These are phyloP conservation scores for Sclerotinia nivalis DNA, from an alignment of 2,329 filamentous ascomycete genomes.

Conservation along the genomic window DNA sequence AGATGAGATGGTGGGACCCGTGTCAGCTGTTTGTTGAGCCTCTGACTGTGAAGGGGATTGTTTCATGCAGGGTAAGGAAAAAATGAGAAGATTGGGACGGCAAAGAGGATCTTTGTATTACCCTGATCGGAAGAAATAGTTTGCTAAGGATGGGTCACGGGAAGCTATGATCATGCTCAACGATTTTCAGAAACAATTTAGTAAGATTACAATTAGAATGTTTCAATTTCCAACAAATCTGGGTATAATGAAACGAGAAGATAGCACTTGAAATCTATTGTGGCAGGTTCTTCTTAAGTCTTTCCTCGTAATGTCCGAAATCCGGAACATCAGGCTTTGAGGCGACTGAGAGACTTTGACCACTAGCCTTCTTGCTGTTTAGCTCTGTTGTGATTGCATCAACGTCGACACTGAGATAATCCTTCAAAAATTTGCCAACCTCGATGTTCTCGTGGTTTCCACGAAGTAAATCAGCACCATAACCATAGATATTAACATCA, in stretches of 20 bases:
- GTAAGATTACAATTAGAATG: not conserved
- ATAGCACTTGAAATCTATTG: conserved; percentile 12
- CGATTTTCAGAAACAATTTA: not conserved
- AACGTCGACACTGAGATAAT: conserved; percentile 80
- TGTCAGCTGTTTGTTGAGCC: conserved; percentile 14
- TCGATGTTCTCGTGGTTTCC: conserved; percentile 97
- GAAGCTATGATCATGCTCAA: conserved; percentile 3
- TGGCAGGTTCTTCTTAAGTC: conserved; percentile 23
- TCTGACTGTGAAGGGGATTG: conserved; percentile 17
- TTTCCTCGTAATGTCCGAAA: conserved; percentile 20
- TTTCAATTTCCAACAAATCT: conserved; percentile 9
- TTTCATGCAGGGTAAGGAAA: conserved; percentile 14
- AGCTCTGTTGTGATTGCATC: conserved; percentile 71
- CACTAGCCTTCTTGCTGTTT: conserved; percentile 11
- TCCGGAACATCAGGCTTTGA: conserved; percentile 4
- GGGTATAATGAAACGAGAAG: conserved; percentile 9
- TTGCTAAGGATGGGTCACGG: conserved; percentile 21
- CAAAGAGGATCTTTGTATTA: conserved; percentile 18
- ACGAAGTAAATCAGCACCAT: conserved; percentile 63
- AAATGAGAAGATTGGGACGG: not conserved
- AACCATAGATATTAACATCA: conserved; percentile 94
- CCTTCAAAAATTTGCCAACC: conserved; percentile 75
- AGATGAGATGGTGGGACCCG: not conserved
- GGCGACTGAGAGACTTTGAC: not conserved
- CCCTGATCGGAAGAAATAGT: conserved; percentile 22